These are phyloP conservation scores for Anthostomella pinea DNA, from an alignment of 2,329 filamentous ascomycete species.

Conservation along the genomic window DNA sequence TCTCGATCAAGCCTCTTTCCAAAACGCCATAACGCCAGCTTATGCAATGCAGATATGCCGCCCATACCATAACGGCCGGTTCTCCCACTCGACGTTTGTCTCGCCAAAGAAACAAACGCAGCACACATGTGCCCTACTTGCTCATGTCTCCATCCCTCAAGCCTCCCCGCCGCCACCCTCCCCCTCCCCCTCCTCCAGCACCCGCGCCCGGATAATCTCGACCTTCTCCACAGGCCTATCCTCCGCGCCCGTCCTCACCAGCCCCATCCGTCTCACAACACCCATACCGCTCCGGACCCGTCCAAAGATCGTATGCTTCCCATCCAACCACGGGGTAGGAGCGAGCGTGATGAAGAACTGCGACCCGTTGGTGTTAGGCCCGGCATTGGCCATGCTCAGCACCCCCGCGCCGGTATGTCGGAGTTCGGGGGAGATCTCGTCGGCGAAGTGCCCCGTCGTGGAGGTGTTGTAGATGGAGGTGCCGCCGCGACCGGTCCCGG, in stretches of 20 bases:
- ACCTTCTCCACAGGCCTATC: constrained; percentile 81
- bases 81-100: too few species aligned
- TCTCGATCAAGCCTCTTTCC: constrained; percentile 7
- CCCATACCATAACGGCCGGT: too few species aligned
- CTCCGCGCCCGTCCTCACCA: constrained; percentile 78
- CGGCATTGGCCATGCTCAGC: constrained; percentile 95
- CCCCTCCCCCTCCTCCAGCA: constrained; percentile 56
- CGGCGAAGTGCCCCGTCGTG: constrained; percentile 90
- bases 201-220: constrained; percentile 69
- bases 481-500: constrained; percentile 87
- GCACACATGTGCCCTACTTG: too few species aligned
- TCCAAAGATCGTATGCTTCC: constrained; percentile 96
- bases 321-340: constrained; percentile 93
- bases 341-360: constrained; percentile 97
- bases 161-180: background rate
- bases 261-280: constrained; percentile 81
- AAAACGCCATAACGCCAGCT: constrained; percentile 17
- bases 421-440: constrained; percentile 76
- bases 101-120: too few species aligned
- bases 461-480: constrained; percentile 85
- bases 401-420: constrained; percentile 93
- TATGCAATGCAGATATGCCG: constrained; percentile 10
- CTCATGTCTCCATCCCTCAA: background rate
- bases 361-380: constrained; percentile 87
- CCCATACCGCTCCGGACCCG: constrained; percentile 80